A percentile compares a stretch with the other conserved stretches of the same genome.
These are phyloP conservation scores for Aspergillus ochraceus DNA, from an alignment of 2,329 filamentous ascomycete species.

Conservation along the genomic window DNA sequence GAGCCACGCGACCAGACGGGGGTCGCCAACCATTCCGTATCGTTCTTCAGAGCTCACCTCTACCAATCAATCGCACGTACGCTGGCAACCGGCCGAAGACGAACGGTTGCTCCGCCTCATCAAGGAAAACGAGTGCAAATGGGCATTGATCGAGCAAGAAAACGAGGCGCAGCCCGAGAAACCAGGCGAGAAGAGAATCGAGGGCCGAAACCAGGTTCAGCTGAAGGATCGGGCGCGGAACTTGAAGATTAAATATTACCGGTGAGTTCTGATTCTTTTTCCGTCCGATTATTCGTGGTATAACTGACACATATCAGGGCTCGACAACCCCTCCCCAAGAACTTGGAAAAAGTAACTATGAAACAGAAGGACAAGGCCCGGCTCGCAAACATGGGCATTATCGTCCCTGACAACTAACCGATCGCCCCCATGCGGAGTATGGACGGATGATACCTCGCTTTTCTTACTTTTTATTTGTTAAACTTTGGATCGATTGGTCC, in stretches of 20 bases:
- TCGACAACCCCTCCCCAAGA: conserved; percentile 37
- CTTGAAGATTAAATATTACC: conserved; percentile 41
- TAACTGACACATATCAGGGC: conserved; percentile 23
- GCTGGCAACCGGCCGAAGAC: conserved; percentile 44
- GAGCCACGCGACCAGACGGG: not conserved
- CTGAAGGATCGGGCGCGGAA: conserved; percentile 58
- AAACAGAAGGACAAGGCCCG: conserved; percentile 20
- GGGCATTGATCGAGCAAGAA: conserved; percentile 46
- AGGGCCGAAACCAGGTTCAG: conserved; percentile 51
- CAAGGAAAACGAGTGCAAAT: conserved; percentile 46
- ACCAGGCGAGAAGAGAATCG: conserved; percentile 34
- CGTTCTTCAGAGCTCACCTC: not conserved
- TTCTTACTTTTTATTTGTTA: not conserved
- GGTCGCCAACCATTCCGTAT: not conserved
- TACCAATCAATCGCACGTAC: conserved; percentile 1
- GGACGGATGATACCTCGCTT: not conserved
- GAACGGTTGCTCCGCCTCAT: conserved; percentile 52
- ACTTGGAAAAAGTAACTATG: conserved; percentile 46
- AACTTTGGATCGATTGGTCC: not conserved
- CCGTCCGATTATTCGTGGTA: not conserved
- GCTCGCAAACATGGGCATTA: conserved; percentile 13
- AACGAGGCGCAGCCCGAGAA: conserved; percentile 29
- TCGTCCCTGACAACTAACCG: not conserved
- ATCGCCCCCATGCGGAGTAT: not conserved
- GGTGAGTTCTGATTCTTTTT: conserved; percentile 2